Evolutionary conservation across 129 eudicot species (phyloP), one percentile per base, ranked within the genome.

Genomic region (Lactuca sativa): DNA sequence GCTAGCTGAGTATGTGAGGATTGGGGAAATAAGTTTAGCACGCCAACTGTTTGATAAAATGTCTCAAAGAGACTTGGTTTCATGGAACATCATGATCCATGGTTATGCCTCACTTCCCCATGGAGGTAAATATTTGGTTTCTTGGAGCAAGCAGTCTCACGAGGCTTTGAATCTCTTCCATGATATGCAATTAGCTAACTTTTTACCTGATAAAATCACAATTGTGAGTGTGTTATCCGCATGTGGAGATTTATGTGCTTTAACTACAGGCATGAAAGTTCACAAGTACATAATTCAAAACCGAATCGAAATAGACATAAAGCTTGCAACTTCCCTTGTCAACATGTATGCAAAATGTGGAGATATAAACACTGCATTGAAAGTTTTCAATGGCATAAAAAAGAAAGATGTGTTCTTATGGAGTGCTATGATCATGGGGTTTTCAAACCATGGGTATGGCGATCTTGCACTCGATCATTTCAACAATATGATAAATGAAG

Each of bases 321-420:
- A 78, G 34, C 88, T 90, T 4, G 84, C 72, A 43, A 82, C 86
- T 2, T 90, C 93, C 12, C 82, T 90, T 10, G 82, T 86, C 11
- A 85, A 86, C 16, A 90, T 86, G 96, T 90, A 90, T 37, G 88
- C 88, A 10, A 86, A 80, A 69, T 90, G 96, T 66, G 96, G 96
- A 11, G 88, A 88, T 58, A 74, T 90, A 6, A 55, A 72, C 59
- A 88, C 82, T 43, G 90, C 96, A 5, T 71, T 62, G n/a, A 36
- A 11, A 40, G 82, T 82, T 73, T 90, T 90, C 67, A 73, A 74
- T 37, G 63, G 53, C 40, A 58, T 90, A 25, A 62, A 13, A 57
- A 48, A 44, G 3, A 90, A 65, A 64, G 81, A 72, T 73, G 73
- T 90, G 69, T 74, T 80, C 66, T 77, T 82, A 73, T 90, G 96